Evolutionary conservation across 139 green algal genomes (phyloP).

Genomic region (Nannochloris sp.): DNA sequence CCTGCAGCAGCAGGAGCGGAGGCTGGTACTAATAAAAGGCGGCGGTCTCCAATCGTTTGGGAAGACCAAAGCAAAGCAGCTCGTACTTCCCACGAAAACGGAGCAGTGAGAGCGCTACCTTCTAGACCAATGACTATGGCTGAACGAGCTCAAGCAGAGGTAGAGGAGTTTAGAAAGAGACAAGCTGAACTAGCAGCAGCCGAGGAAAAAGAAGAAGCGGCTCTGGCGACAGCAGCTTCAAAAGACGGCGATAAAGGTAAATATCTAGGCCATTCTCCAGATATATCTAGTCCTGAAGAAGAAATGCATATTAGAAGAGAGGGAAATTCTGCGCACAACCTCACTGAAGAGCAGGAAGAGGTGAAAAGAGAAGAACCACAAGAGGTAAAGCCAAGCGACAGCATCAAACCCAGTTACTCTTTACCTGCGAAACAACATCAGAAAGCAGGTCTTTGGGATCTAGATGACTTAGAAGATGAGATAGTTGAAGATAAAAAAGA

Average conservation of each 20-base stretch:
- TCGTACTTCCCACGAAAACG: background rate
- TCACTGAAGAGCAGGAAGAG: background rate
- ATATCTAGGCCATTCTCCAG: constrained; percentile 45
- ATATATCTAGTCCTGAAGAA: constrained; percentile 26
- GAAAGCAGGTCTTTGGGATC: too few relatives aligned
- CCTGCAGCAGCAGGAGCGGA: too few relatives aligned
- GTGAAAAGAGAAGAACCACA: too few relatives aligned
- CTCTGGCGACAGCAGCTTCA: background rate
- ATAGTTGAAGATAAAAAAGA: too few relatives aligned
- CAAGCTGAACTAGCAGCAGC: background rate
- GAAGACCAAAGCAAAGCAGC: background rate
- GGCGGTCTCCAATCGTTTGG: constrained; percentile 28
- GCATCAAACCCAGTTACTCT: too few relatives aligned
- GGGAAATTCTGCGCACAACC: background rate
- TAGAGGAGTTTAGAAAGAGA: constrained; percentile 16
- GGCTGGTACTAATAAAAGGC: background rate
- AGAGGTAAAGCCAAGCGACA: too few relatives aligned
- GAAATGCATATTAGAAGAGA: constrained; percentile 10
- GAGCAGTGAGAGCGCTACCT: background rate
- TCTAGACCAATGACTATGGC: background rate
- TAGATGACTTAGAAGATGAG: too few relatives aligned
- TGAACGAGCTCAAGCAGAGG: constrained; percentile 16
- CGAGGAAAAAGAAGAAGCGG: background rate
- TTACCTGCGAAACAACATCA: too few relatives aligned
- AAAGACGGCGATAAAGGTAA: too few relatives aligned